A percentile compares a stretch with the other conserved stretches of the same genome.
Conservation (phyloP, 2,329 filamentous ascomycete genomes). For the Lecanosticta acicola region DNA sequence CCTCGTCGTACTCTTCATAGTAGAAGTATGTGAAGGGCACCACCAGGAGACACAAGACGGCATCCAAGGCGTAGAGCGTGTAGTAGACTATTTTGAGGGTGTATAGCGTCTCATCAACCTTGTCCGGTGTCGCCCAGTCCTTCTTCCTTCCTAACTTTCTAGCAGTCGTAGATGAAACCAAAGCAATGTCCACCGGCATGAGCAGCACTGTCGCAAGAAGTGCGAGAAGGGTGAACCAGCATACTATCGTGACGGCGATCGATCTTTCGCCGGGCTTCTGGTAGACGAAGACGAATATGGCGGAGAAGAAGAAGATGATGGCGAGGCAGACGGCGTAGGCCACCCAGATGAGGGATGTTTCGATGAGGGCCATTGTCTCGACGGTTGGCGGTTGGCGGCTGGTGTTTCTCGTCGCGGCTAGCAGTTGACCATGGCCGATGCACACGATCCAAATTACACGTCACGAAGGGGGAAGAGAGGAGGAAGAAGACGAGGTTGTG, state of each 20-base stretch:
- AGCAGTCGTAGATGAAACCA: conserved; percentile 82
- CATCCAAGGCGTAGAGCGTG: conserved; percentile 83
- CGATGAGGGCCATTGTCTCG: conserved; percentile 60
- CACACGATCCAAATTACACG: background rate
- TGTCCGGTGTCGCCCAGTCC: conserved; percentile 84
- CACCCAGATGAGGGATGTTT: conserved; percentile 90
- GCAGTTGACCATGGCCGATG: background rate
- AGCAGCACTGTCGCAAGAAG: conserved; percentile 88
- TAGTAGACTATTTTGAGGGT: conserved; percentile 90
- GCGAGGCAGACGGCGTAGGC: conserved; percentile 79
- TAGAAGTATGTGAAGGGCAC: conserved; percentile 97
- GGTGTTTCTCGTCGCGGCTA: background rate
- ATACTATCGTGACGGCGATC: conserved; percentile 71
- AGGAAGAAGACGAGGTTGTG: background rate
- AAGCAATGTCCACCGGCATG: conserved; percentile 88
- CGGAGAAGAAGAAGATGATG: conserved; percentile 69
- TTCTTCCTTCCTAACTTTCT: conserved; percentile 76
- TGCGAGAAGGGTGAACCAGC: conserved; percentile 78
- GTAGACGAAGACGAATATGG: conserved; percentile 85
- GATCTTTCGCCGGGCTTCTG: conserved; percentile 85
- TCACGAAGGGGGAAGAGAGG: background rate
- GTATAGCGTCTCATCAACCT: conserved; percentile 69
- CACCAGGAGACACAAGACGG: conserved; percentile 78
- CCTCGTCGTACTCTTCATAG: conserved; percentile 95
- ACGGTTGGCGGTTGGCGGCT: background rate